These are phyloP conservation scores for Fusarium sp. DNA, from an alignment of 2,329 filamentous ascomycete species.

Conservation along the genomic window DNA sequence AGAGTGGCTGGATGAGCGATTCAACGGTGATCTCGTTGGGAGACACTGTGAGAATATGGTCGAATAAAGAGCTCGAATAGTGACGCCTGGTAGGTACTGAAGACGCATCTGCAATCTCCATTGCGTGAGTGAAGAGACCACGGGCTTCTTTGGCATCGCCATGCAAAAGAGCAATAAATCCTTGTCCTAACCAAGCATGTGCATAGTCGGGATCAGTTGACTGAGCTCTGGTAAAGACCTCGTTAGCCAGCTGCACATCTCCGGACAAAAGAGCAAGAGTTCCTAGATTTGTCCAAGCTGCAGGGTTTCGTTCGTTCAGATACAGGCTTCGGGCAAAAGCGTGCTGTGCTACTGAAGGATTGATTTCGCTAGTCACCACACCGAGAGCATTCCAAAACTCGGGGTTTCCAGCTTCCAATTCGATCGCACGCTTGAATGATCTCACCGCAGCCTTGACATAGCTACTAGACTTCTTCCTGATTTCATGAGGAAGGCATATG, in stretches of 20 bases:
- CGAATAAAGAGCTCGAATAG: constrained; percentile 85
- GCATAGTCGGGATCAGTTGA: constrained; percentile 95
- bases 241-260: constrained; percentile 87
- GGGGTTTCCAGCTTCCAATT: constrained; percentile 91
- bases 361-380: constrained; percentile 88
- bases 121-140: constrained; percentile 90
- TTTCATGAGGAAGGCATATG: constrained; percentile 67
- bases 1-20: constrained; percentile 85
- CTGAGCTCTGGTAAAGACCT: constrained; percentile 90
- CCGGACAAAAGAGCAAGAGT: constrained; percentile 87
- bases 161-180: constrained; percentile 81
- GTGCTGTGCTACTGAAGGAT: constrained; percentile 90
- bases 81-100: constrained; percentile 80
- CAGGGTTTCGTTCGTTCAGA: constrained; percentile 87
- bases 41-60: constrained; percentile 76
- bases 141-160: constrained; percentile 83
- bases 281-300: constrained; percentile 91
- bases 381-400: constrained; percentile 98
- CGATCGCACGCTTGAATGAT: constrained; percentile 96
- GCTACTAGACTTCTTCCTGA: constrained; percentile 70
- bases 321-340: constrained; percentile 93
- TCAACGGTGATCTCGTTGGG: constrained; percentile 62
- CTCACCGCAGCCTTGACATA: constrained; percentile 86
- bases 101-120: constrained; percentile 88
- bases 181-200: constrained; percentile 94